Percentiles rank a stretch among this genome's conserved stretches.
Conservation (phyloP, 129 eudicot species). For the Gnaphalium uliginosum region DNA sequence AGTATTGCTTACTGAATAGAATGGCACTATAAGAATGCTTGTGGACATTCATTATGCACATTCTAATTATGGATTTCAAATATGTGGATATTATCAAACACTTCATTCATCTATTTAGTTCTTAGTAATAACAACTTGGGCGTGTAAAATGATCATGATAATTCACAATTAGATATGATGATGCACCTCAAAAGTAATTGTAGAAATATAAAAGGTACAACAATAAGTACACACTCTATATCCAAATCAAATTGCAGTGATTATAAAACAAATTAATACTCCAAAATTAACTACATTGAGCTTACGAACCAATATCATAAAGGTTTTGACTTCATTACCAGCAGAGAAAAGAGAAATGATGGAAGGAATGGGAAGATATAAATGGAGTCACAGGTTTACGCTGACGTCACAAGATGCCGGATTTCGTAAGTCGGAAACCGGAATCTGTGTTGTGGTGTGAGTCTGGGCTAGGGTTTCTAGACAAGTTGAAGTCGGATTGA, state of each 20-base stretch:
- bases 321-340: conserved; percentile 16
- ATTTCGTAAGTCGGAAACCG: conserved; percentile 19
- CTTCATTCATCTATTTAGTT: neutral
- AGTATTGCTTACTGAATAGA: conserved; percentile 4
- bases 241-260: no score
- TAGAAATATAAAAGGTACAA: no score
- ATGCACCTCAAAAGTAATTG: neutral
- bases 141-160: neutral
- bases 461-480: conserved; percentile 30
- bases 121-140: neutral
- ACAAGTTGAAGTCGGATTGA: neutral
- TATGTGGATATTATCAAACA: neutral
- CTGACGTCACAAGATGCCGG: neutral
- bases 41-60: conserved; percentile 17
- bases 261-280: no score
- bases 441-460: conserved; percentile 17
- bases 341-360: conserved; percentile 11
- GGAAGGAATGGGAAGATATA: neutral
- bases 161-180: neutral
- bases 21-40: neutral
- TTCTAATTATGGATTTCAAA: conserved; percentile 12
- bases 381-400: no score
- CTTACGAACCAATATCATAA: no score
- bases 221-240: no score
- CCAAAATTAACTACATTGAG: no score